Base-by-base conservation (phyloP, 208 protist species). In the Trypanosoma avium region DNA sequence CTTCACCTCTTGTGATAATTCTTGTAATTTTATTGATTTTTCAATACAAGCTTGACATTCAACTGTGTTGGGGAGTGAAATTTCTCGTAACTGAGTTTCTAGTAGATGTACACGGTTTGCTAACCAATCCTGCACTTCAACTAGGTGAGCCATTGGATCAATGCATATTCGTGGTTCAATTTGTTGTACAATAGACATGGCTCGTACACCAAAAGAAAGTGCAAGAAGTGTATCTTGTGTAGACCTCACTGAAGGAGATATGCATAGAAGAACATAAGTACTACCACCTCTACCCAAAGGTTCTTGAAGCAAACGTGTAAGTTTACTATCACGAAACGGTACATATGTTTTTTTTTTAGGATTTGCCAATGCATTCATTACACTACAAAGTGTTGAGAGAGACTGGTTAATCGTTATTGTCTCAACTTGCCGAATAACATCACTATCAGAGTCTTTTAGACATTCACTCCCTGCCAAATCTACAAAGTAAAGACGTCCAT, bases 381-480 rank as follows among this genome's bases (percentile, higher is more conserved):
- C 93, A 67, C 97, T 98, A 27, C 89, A 88, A 9, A 98, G 80
- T 8, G 92, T 88, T 8, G 97, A 79, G 4, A 97, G 71, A 6
- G 92, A 92, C 24, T 75, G 68, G 64, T 97, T 97, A 64, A 97
- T 96, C 74, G 76, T 81, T 65, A 97, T 94, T 21, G 80, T 83
- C 73, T 97, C 93, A 57, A 86, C 86, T 67, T 30, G 26, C 21
- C 48, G 17, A 60, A 79, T 21, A 62, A 49, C 61, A 13, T 82
- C 26, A 17, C 62, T 81, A 21, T 80, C 75, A 13, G 93, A 94
- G 29, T 79, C 84, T 57, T 94, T 85, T 27, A 93, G 71, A 17
- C 91, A 77, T 74, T 98, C 97, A 35, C 70, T 89, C 27, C 95
- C 97, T 0, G 97, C 96, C 6, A 98, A 75, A 65, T 98, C 95